These are phyloP conservation scores for Aspergillus sp. DNA, from an alignment of 2,329 filamentous ascomycete genomes.

Conservation along the genomic window DNA sequence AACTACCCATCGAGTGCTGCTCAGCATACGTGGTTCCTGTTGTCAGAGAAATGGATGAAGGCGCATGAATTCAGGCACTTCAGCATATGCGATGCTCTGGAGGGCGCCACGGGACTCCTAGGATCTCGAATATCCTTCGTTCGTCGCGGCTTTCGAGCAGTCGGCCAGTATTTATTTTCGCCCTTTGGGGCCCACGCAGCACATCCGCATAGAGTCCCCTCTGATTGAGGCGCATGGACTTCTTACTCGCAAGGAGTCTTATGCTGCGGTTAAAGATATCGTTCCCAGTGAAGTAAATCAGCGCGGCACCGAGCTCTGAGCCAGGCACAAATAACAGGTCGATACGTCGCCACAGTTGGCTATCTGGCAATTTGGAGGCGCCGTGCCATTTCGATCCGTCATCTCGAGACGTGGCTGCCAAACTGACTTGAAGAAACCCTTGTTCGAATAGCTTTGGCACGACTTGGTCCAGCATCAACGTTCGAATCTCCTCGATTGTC, in stretches of 20 bases:
- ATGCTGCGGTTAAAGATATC: constrained; percentile 92
- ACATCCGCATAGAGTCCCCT: constrained; percentile 73
- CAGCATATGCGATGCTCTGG: constrained; percentile 75
- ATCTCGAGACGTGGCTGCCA: constrained; percentile 59
- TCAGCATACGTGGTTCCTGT: background rate
- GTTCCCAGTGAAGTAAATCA: constrained; percentile 96
- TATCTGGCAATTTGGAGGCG: constrained; percentile 68
- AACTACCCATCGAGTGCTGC: background rate
- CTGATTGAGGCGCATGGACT: constrained; percentile 83
- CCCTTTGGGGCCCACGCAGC: constrained; percentile 18
- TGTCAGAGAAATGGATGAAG: background rate
- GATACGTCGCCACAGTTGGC: constrained; percentile 71
- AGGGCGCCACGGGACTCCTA: constrained; percentile 61
- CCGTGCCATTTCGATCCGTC: constrained; percentile 85
- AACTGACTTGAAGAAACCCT: constrained; percentile 67
- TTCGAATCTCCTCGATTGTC: constrained; percentile 57
- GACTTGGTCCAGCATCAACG: constrained; percentile 63
- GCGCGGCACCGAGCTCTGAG: constrained; percentile 74
- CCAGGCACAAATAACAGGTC: constrained; percentile 83
- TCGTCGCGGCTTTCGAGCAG: constrained; percentile 21
- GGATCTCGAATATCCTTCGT: constrained; percentile 19
- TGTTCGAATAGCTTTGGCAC: constrained; percentile 60
- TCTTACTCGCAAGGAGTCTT: constrained; percentile 74
- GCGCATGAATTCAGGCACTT: constrained; percentile 21
- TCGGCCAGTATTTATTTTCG: constrained; percentile 17